A percentile compares a stretch with the other conserved stretches of the same genome.
Evolutionary conservation across 2,329 filamentous ascomycete genomes (phyloP).

Genomic region (Capronia epimyces): DNA sequence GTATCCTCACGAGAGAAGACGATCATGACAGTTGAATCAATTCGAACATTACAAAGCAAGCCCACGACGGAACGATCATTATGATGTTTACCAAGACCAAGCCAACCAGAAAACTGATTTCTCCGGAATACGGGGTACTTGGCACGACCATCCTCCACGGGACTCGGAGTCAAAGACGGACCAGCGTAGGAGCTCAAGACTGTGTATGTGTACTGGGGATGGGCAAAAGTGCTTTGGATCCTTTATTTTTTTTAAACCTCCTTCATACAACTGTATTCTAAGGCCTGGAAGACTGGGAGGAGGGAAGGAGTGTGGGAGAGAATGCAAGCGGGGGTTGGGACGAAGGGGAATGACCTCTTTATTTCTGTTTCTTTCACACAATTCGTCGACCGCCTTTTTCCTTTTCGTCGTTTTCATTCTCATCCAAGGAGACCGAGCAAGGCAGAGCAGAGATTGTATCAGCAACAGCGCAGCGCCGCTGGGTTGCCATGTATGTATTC

Average conservation of each 20-base stretch:
- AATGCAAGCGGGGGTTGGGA: neutral
- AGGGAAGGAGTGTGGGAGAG: neutral
- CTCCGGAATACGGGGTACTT: too few relatives aligned
- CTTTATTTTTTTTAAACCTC: slow-evolving; percentile 17
- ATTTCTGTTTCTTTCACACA: neutral
- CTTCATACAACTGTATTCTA: slow-evolving; percentile 20
- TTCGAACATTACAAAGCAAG: slow-evolving; percentile 5
- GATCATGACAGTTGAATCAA: slow-evolving; percentile 20
- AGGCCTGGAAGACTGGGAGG: slow-evolving; percentile 1
- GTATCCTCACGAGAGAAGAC: slow-evolving; percentile 25
- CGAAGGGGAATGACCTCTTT: neutral
- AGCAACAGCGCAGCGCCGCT: too few relatives aligned
- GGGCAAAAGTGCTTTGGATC: slow-evolving; percentile 18
- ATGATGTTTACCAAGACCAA: slow-evolving; percentile 24
- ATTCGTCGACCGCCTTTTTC: neutral
- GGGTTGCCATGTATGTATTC: too few relatives aligned
- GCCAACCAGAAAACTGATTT: slow-evolving; percentile 4
- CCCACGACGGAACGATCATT: slow-evolving; percentile 26
- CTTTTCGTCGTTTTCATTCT: neutral
- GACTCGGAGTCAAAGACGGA: slow-evolving; percentile 3
- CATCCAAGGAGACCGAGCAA: neutral
- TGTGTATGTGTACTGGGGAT: slow-evolving; percentile 11
- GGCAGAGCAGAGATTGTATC: neutral
- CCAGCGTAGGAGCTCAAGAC: slow-evolving; percentile 19
- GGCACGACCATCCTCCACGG: neutral